Conservation (phyloP, 176 grass and related monocot species). For the Oryza coarctata region DNA sequence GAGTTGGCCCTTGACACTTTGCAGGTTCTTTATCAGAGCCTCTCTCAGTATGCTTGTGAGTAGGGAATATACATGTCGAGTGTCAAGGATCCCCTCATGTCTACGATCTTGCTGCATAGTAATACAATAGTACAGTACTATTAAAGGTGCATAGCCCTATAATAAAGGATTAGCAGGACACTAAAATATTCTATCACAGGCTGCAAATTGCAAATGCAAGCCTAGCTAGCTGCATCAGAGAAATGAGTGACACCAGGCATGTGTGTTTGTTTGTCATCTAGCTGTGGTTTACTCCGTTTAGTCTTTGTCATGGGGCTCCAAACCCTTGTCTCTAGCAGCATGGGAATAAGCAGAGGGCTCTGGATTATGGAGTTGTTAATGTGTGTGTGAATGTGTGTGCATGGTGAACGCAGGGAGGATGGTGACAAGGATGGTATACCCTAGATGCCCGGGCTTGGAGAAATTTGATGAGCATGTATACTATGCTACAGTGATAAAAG, state of each 20-base stretch:
- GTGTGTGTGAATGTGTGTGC: background rate
- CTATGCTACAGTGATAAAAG: background rate
- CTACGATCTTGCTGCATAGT: conserved; percentile 1
- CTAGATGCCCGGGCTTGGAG: conserved; percentile 12
- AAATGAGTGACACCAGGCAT: conserved; percentile 14
- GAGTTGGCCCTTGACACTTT: conserved; percentile 28
- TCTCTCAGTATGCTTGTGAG: conserved; percentile 28
- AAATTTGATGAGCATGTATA: conserved; percentile 4
- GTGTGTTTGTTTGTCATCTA: conserved; percentile 45
- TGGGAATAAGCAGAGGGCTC: conserved; percentile 24
- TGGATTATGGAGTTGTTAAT: conserved; percentile 10
- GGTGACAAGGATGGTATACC: conserved; percentile 32
- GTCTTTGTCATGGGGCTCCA: conserved; percentile 29
- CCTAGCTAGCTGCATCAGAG: background rate
- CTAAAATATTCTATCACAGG: conserved; percentile 27
- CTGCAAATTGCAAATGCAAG: background rate
- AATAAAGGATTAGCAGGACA: background rate
- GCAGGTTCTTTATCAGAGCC: conserved; percentile 28
- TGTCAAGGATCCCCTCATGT: conserved; percentile 1
- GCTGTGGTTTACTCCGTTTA: conserved; percentile 48
- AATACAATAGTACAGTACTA: background rate
- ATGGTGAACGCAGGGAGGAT: conserved; percentile 12
- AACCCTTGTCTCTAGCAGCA: conserved; percentile 43
- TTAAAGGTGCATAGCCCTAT: background rate
- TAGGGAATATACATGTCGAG: conserved; percentile 24